Conservation (phyloP, 108 stramenopile species). For the Cyclotella baltica region DNA sequence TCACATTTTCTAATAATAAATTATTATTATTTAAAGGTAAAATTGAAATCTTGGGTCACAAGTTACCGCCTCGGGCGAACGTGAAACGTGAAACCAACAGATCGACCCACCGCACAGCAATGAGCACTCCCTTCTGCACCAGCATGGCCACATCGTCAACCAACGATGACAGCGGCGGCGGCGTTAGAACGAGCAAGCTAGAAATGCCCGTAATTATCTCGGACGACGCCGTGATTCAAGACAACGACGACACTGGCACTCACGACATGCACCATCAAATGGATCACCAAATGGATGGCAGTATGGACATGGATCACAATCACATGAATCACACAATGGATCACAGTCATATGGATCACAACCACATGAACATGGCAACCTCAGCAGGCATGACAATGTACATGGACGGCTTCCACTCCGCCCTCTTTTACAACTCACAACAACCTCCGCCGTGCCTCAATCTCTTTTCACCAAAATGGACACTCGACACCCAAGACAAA, state of each 20-base stretch:
- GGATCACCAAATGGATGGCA: slow-evolving; percentile 4
- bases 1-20: too few relatives aligned
- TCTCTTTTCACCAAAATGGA: slow-evolving; percentile 43
- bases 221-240: background rate
- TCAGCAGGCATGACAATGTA: slow-evolving; percentile 45
- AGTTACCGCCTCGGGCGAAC: too few relatives aligned
- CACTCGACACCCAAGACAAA: slow-evolving; percentile 33
- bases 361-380: slow-evolving; percentile 7
- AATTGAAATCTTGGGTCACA: too few relatives aligned
- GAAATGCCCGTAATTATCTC: background rate
- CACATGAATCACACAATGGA: background rate
- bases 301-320: background rate
- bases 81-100: too few relatives aligned
- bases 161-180: background rate
- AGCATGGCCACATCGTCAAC: too few relatives aligned
- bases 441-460: slow-evolving; percentile 47
- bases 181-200: background rate
- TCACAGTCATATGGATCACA: slow-evolving; percentile 22
- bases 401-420: slow-evolving; percentile 53
- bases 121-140: too few relatives aligned
- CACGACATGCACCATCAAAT: background rate
- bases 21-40: too few relatives aligned
- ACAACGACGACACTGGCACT: background rate
- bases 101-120: too few relatives aligned
- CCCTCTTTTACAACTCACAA: slow-evolving; percentile 30